phyloP scores from a whole-genome alignment of 345 rosid species.

The Anacardium occidentale region DNA sequence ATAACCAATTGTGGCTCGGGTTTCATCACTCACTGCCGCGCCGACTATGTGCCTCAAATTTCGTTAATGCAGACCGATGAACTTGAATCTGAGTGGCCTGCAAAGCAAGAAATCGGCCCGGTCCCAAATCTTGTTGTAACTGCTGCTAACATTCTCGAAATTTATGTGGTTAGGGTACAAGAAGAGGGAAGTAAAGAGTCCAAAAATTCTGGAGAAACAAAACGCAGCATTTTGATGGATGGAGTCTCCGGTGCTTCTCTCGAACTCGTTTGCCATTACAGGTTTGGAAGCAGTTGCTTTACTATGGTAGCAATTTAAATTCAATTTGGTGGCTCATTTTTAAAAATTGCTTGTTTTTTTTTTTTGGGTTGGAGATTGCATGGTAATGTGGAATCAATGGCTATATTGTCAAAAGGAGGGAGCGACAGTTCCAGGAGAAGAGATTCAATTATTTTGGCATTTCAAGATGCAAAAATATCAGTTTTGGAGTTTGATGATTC shows the following conservation, averaged over 20 bases:
- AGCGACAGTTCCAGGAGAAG: conserved; percentile 64
- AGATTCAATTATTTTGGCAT: conserved; percentile 74
- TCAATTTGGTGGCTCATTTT: not conserved
- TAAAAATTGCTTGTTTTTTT: not conserved
- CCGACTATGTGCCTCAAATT: conserved; percentile 56
- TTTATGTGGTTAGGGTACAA: conserved; percentile 77
- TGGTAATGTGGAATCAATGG: conserved; percentile 88
- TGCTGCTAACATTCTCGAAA: conserved; percentile 77
- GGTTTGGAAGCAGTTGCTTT: conserved; percentile 33
- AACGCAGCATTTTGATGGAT: conserved; percentile 77
- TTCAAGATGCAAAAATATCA: conserved; percentile 78
- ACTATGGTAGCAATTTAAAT: not conserved
- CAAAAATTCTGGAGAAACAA: conserved; percentile 41
- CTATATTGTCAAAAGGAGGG: conserved; percentile 64
- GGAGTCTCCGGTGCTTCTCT: conserved; percentile 79
- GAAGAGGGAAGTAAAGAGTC: conserved; percentile 56
- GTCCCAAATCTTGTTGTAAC: conserved; percentile 73
- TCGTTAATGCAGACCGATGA: conserved; percentile 56
- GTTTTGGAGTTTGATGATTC: conserved; percentile 95
- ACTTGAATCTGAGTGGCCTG: conserved; percentile 61
- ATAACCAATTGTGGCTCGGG: conserved; percentile 84
- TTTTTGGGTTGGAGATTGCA: conserved; percentile 55
- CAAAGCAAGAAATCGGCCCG: conserved; percentile 60
- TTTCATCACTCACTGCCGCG: conserved; percentile 69
- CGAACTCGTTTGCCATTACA: conserved; percentile 89